phyloP scores from a whole-genome alignment of 1,139 yeast species.

The Taphrina flavorubra region DNA sequence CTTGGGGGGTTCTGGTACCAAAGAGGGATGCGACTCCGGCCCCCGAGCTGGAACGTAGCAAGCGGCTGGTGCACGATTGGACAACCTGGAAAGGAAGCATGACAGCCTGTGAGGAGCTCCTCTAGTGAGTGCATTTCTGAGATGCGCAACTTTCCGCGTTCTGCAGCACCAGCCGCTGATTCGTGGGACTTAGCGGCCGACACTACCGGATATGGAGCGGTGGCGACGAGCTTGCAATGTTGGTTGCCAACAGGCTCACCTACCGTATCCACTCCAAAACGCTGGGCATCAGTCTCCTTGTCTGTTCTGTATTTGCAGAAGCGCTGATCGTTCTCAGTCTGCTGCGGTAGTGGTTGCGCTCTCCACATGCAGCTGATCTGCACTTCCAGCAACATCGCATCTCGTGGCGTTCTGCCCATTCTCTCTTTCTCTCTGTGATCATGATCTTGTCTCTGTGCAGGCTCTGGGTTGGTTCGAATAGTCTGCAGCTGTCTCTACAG shows the following conservation, averaged over 20 bases:
- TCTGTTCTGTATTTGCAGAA: too few relatives aligned
- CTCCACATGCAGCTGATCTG: slow-evolving; percentile 9
- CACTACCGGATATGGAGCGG: neutral
- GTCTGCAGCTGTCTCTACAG: too few relatives aligned
- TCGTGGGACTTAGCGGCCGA: neutral
- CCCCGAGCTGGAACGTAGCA: slow-evolving; percentile 11
- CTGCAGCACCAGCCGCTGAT: neutral
- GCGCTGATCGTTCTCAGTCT: neutral
- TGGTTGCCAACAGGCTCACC: too few relatives aligned
- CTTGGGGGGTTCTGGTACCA: neutral
- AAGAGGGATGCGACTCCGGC: neutral
- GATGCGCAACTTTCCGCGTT: neutral
- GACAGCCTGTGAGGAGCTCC: neutral
- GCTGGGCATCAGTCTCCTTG: too few relatives aligned
- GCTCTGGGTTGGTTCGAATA: too few relatives aligned
- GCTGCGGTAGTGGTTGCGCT: slow-evolving; percentile 2
- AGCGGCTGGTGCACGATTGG: slow-evolving; percentile 11
- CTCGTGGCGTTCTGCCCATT: neutral
- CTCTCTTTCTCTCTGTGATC: too few relatives aligned
- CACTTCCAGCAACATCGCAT: neutral
- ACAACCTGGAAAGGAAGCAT: neutral
- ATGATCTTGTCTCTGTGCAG: too few relatives aligned
- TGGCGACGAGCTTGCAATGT: neutral
- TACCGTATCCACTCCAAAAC: too few relatives aligned
- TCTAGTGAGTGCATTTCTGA: neutral